Percentiles rank a stretch among this genome's conserved stretches.
phyloP scores from a whole-genome alignment of 352 stramenopile genomes.

The Pythium guiyangense region DNA sequence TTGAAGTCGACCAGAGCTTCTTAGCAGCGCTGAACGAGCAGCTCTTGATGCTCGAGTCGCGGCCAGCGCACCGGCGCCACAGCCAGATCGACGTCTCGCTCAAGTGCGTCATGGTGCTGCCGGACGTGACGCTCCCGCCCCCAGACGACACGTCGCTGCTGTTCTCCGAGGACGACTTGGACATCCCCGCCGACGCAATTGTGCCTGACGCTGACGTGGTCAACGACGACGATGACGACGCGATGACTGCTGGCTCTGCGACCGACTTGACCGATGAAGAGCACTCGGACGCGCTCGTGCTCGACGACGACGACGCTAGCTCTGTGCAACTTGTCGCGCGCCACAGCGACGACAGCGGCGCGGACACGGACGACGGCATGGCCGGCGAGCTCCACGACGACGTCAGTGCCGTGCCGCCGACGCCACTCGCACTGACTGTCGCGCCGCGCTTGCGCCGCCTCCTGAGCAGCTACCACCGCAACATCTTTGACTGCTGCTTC shows the following conservation, averaged over 20 bases:
- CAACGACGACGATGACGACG: conserved; percentile 11
- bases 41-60: conserved; percentile 44
- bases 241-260: conserved; percentile 12
- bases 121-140: conserved; percentile 67
- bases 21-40: conserved; percentile 60
- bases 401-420: conserved; percentile 2
- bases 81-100: conserved; percentile 74
- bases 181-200: conserved; percentile 18
- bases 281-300: conserved; percentile 12
- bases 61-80: conserved; percentile 50
- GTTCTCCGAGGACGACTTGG: conserved; percentile 30
- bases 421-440: conserved; percentile 2
- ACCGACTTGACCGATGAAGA: conserved; percentile 36
- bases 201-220: conserved; percentile 14
- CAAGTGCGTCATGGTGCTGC: conserved; percentile 73
- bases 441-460: conserved; percentile 17
- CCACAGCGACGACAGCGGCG: conserved; percentile 9
- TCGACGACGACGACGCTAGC: conserved; percentile 7
- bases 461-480: conserved; percentile 37
- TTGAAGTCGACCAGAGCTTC: conserved; percentile 59
- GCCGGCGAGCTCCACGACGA: conserved; percentile 22
- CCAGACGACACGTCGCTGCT: conserved; percentile 36
- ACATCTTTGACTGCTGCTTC: conserved; percentile 84
- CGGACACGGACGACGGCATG: not conserved
- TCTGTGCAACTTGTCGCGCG: not conserved